Evolutionary conservation across 768 basidiomycete genomes (phyloP), one percentile per base, ranked within the genome.

Genomic region (Inosperma sp.): DNA sequence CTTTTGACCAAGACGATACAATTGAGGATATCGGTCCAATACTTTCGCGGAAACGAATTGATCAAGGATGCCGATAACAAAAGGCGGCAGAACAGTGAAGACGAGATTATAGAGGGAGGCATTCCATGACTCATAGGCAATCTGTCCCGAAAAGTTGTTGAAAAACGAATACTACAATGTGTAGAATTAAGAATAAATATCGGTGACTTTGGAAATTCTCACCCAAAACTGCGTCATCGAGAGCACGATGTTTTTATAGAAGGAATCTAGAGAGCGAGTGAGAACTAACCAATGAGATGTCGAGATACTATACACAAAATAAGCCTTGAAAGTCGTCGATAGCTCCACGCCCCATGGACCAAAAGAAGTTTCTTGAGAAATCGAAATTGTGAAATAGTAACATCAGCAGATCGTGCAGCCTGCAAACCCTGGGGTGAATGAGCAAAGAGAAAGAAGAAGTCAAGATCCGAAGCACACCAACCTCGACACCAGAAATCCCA

Each of bases 221-320:
- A 93, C 94, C 93, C 94, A 98, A 67, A 98, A 98, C 56, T 95
- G 91, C 19, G 93, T 96, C 91, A 99, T 92, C 67, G 97, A 98
- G 14, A 99, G 77, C 25, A 87, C 86, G 55, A 98, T 97, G 67
- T 99, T 99, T 68, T 99, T 99, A 77, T 98, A 99, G 73, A 99
- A 97, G 1, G 93, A 96, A 69, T 90, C 93, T 96, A n/a, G n/a
- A n/a, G n/a, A n/a, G n/a, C n/a, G n/a, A n/a, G n/a, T n/a, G n/a
- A n/a, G n/a, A n/a, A n/a, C n/a, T n/a, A n/a, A n/a, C n/a, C n/a
- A n/a, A n/a, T n/a, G n/a, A n/a, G n/a, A n/a, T n/a, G n/a, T n/a
- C n/a, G n/a, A n/a, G n/a, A n/a, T n/a, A n/a, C 78, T 92, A 54
- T 64, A 94, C 95, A 99, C 7, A 99, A 76, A 62, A 98, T 94